Percentiles rank a stretch among this genome's conserved stretches.
Conservation (phyloP, 2,329 filamentous ascomycete genomes). For the Colletotrichum graminicola region DNA sequence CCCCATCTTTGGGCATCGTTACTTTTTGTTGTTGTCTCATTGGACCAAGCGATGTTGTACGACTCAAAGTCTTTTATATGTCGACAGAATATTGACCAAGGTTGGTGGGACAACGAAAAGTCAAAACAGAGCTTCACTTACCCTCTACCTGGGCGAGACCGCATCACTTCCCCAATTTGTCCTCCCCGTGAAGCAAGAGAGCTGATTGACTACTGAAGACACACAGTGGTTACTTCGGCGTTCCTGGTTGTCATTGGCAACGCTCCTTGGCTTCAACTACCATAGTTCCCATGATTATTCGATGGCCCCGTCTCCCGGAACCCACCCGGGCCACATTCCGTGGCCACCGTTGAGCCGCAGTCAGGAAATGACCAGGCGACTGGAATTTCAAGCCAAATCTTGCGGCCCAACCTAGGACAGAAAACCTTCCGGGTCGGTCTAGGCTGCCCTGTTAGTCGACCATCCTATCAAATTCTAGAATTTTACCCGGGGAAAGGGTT, state of each 20-base stretch:
- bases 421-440: neutral
- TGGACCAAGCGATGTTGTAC: neutral
- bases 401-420: neutral
- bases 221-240: neutral
- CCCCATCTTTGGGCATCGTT: neutral
- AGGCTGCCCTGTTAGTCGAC: neutral
- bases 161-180: neutral
- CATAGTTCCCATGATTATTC: neutral
- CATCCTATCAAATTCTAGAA: conserved; percentile 4
- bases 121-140: neutral
- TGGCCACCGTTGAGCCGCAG: neutral
- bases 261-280: neutral
- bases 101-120: conserved; percentile 8
- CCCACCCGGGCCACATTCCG: conserved; percentile 23
- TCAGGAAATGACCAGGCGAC: conserved; percentile 23
- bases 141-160: neutral
- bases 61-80: neutral
- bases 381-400: conserved; percentile 2
- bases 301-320: neutral
- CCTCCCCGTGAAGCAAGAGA: neutral
- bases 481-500: neutral
- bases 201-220: neutral
- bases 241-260: conserved; percentile 17
- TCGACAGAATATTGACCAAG: neutral
- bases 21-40: neutral